Base-by-base conservation (phyloP, 2,329 filamentous ascomycete genomes). In the Cladophialophora chaetospira region DNA sequence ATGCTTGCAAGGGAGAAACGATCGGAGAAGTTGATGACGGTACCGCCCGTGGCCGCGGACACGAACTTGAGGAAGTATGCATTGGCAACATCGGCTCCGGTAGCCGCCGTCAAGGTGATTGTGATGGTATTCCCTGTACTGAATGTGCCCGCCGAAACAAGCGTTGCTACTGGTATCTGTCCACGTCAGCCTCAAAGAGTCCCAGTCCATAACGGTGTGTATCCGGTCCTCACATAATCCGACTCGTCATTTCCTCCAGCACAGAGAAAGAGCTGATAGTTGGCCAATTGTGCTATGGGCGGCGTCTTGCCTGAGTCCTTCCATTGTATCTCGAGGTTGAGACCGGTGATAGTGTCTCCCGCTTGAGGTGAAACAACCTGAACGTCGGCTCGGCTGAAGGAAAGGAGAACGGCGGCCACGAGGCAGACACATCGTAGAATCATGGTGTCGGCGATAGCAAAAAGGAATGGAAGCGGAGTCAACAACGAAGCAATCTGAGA, bases 1-100 rank as follows among this genome's bases (percentile, higher is more conserved):
- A 88, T 88, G 63, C 78, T 79, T 9, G 75, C 76, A 50, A 88
- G 73, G n/a, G 81, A 79, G 71, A 89, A 89, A 60, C 85, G 84
- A 47, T 74, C 65, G 9, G 85, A 87, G 68, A 79, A 88, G 65
- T 82, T 84, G 54, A 78, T 80, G 17, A 84, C 73, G 3, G 77
- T 79, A 33, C 82, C 80, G n/a, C 77, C 76, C 15, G 76, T 75
- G 4, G 77, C 78, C 5, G 77, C 76, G 13, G 83, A 80, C 55
- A 82, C 72, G 69, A 88, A 84, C 61, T 80, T 80, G 13, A 85
- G 69, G 69, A 84, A 86, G 70, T 66, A 67, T 15, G 81, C 81
- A 70, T 85, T 82, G 48, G 70, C 71, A 4, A 77, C 73, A 44
- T 68, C 75, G 55, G 68, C 77, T 54, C 77, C 76, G 33, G 77